Conservation (phyloP, 805 yeast species). For the Yarrowia divulgata region DNA sequence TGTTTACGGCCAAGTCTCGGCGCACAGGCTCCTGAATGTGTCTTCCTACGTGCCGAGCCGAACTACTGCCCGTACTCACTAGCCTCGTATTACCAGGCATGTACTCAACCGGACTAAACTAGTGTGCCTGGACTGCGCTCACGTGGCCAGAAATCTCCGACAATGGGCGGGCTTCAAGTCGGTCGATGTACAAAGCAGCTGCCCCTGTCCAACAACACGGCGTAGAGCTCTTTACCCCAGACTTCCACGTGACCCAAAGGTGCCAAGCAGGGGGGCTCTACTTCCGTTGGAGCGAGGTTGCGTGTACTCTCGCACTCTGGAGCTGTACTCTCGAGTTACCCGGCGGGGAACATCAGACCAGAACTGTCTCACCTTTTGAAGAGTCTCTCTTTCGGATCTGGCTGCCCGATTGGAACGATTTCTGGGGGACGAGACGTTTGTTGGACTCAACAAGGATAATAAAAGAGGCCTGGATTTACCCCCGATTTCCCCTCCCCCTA, state of each 20-base stretch:
- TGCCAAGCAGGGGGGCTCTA: neutral
- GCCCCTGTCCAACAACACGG: neutral
- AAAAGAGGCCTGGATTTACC: neutral
- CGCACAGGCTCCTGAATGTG: neutral
- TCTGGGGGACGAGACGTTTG: neutral
- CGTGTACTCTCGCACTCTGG: too few relatives aligned
- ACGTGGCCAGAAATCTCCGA: constrained; percentile 6
- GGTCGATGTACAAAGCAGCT: neutral
- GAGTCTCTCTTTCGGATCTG: constrained; percentile 6
- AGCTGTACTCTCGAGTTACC: neutral
- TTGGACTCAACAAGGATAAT: neutral
- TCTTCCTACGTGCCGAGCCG: constrained; percentile 3
- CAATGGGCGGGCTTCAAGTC: neutral
- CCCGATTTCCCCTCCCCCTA: constrained; percentile 6
- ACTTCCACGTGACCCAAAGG: neutral
- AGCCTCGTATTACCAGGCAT: neutral
- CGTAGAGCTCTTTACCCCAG: constrained; percentile 6
- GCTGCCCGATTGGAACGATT: constrained; percentile 18
- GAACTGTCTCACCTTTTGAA: neutral
- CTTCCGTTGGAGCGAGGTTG: constrained; percentile 8
- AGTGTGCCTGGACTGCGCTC: neutral
- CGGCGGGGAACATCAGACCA: constrained; percentile 34
- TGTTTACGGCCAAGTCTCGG: constrained; percentile 6
- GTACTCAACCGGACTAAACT: neutral
- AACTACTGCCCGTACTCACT: too few relatives aligned